Evolutionary conservation across 176 grass and related monocot species (phyloP).

Genomic region (Hordeum marinum): DNA sequence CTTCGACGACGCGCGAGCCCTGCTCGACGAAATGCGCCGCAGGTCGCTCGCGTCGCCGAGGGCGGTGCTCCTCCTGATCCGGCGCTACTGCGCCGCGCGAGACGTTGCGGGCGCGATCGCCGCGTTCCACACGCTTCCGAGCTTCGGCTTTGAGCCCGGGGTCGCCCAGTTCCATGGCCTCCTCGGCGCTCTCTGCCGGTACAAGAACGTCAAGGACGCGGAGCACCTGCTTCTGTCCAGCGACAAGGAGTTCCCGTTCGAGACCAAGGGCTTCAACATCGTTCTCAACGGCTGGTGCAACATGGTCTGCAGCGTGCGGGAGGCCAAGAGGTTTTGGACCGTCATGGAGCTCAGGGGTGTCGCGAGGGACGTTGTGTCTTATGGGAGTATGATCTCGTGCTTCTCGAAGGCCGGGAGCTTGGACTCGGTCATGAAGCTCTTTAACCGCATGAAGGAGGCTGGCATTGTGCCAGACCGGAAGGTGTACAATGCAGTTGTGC

Average conservation of each 20-base stretch:
- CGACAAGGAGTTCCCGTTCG: conserved; percentile 51
- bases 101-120: conserved; percentile 60
- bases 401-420: conserved; percentile 78
- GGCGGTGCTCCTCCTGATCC: conserved; percentile 50
- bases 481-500: conserved; percentile 69
- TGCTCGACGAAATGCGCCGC: conserved; percentile 70
- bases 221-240: conserved; percentile 80
- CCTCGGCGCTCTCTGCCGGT: conserved; percentile 63
- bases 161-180: conserved; percentile 62
- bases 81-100: conserved; percentile 52
- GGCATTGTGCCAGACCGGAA: conserved; percentile 59
- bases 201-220: conserved; percentile 74
- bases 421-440: conserved; percentile 69
- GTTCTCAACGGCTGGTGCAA: conserved; percentile 85
- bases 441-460: conserved; percentile 65
- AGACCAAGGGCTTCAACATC: conserved; percentile 91
- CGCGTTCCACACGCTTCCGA: conserved; percentile 56
- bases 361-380: conserved; percentile 58
- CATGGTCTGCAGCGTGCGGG: conserved; percentile 44
- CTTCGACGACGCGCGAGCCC: conserved; percentile 64
- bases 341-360: conserved; percentile 54
- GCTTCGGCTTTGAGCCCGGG: conserved; percentile 43
- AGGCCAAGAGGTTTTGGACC: conserved; percentile 80
- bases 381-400: conserved; percentile 86
- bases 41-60: conserved; percentile 41